Conservation (phyloP, 202 grass and related monocot genomes). For the Setaria italica region DNA sequence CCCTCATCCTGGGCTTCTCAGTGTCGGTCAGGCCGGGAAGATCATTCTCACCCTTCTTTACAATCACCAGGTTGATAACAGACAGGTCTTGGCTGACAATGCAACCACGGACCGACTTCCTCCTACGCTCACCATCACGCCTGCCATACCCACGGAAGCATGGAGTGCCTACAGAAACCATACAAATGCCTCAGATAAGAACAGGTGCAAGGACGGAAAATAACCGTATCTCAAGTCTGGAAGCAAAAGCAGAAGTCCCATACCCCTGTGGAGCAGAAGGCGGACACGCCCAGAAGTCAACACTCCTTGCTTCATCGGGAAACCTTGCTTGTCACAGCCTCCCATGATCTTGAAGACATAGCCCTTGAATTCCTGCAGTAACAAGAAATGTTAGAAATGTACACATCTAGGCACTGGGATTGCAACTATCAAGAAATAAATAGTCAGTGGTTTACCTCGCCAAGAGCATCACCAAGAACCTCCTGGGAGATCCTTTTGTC, state of each 20-base stretch:
- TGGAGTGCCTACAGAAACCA: slow-evolving; percentile 53
- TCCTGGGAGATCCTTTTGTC: slow-evolving; percentile 90
- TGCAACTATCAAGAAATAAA: neutral
- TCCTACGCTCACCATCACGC: slow-evolving; percentile 76
- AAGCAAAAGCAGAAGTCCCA: neutral
- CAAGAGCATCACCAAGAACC: slow-evolving; percentile 69
- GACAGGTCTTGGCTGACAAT: slow-evolving; percentile 78
- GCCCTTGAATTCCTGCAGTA: slow-evolving; percentile 72
- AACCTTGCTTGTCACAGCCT: slow-evolving; percentile 79
- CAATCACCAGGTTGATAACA: slow-evolving; percentile 71
- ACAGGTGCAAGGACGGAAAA: neutral
- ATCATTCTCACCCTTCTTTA: slow-evolving; percentile 79
- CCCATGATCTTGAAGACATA: slow-evolving; percentile 91
- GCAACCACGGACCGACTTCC: slow-evolving; percentile 77
- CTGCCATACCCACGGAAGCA: slow-evolving; percentile 74
- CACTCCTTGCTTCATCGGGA: slow-evolving; percentile 81
- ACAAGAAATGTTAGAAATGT: neutral
- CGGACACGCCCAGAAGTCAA: slow-evolving; percentile 60
- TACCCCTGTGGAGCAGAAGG: slow-evolving; percentile 72
- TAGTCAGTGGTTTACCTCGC: slow-evolving; percentile 53
- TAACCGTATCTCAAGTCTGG: neutral
- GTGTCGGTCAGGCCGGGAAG: slow-evolving; percentile 68
- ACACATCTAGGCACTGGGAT: neutral
- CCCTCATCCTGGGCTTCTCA: slow-evolving; percentile 86
- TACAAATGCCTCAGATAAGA: neutral